phyloP scores from a whole-genome alignment of 306 rosid species.

The Casuarina glauca region DNA sequence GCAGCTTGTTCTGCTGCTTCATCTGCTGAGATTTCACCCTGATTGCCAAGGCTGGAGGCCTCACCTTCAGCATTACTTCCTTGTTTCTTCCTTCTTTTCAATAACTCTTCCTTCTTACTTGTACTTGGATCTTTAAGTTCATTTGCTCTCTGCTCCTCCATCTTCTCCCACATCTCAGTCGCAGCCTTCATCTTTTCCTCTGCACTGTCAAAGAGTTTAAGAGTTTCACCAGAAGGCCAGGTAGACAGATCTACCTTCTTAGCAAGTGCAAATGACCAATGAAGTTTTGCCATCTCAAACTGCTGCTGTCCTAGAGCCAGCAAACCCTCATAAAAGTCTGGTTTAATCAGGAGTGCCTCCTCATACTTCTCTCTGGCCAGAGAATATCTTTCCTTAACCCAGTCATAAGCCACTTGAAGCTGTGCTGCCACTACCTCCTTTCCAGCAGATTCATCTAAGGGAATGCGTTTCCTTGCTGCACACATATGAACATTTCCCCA shows the following conservation, averaged over 20 bases:
- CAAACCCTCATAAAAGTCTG: constrained; percentile 92
- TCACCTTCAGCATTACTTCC: constrained; percentile 60
- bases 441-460: constrained; percentile 82
- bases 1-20: constrained; percentile 96
- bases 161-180: constrained; percentile 96
- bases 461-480: constrained; percentile 93
- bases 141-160: constrained; percentile 85
- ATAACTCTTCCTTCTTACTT: constrained; percentile 74
- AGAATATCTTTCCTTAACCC: constrained; percentile 93
- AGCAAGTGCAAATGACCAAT: constrained; percentile 94
- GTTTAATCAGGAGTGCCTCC: constrained; percentile 84
- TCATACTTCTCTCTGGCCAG: constrained; percentile 88
- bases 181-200: constrained; percentile 96
- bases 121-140: constrained; percentile 84
- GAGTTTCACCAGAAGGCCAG: constrained; percentile 79
- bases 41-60: constrained; percentile 48
- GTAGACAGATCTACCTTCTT: constrained; percentile 73
- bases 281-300: constrained; percentile 97
- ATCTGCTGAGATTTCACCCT: constrained; percentile 62
- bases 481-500: constrained; percentile 99
- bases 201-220: constrained; percentile 73
- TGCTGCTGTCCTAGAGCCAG: constrained; percentile 94
- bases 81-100: constrained; percentile 76
- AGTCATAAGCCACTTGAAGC: constrained; percentile 89
- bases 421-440: constrained; percentile 70